A percentile compares a stretch with the other conserved stretches of the same genome.
These are phyloP conservation scores for Boletus patriciae DNA, from an alignment of 768 basidiomycete genomes.

Conservation along the genomic window DNA sequence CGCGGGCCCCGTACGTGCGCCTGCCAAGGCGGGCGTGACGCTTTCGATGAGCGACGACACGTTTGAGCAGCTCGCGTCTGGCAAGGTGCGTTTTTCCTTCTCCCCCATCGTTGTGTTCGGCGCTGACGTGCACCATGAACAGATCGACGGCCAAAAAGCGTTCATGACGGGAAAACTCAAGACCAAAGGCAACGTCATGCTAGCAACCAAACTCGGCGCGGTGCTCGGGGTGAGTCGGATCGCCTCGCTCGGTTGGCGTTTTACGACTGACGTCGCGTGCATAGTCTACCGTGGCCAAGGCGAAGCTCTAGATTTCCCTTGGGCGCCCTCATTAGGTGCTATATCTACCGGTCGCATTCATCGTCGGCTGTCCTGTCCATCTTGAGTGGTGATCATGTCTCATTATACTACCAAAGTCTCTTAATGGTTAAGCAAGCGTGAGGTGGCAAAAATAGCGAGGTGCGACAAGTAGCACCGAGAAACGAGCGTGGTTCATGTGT, in stretches of 20 bases:
- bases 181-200: slow-evolving; percentile 90
- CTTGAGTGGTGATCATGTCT: slow-evolving; percentile 19
- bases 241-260: too few species aligned
- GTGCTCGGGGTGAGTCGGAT: slow-evolving; percentile 65
- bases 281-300: slow-evolving; percentile 39
- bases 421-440: neutral
- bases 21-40: slow-evolving; percentile 78
- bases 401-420: slow-evolving; percentile 15
- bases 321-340: too few species aligned
- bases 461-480: neutral
- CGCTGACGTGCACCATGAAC: neutral
- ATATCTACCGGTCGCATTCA: neutral
- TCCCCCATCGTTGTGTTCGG: neutral
- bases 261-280: neutral
- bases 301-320: slow-evolving; percentile 39
- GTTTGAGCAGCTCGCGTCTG: slow-evolving; percentile 66
- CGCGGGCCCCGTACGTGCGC: slow-evolving; percentile 53
- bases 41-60: slow-evolving; percentile 77
- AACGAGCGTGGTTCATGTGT: slow-evolving; percentile 15
- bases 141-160: slow-evolving; percentile 91
- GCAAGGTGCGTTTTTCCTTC: slow-evolving; percentile 54
- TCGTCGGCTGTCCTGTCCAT: neutral
- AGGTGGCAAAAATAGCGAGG: neutral
- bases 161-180: slow-evolving; percentile 96
- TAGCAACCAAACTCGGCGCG: slow-evolving; percentile 85